Percentiles rank a stretch among this genome's conserved stretches.
Evolutionary conservation across 106 monocot species (phyloP).

Genomic region (Dendrobium huoshanense): DNA sequence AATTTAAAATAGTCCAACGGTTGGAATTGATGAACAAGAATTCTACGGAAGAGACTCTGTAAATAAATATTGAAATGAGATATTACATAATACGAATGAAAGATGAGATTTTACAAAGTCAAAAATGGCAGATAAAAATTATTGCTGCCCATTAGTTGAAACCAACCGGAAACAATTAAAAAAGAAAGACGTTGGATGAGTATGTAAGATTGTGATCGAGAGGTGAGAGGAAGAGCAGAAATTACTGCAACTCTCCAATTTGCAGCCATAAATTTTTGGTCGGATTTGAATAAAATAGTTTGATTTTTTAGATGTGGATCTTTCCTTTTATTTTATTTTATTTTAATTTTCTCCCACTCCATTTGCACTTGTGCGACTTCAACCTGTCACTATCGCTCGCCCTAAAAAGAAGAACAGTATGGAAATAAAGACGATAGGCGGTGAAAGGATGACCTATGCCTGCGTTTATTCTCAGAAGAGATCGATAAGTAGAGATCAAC

Average conservation of each 20-base stretch:
- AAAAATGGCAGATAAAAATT: background rate
- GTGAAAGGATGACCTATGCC: background rate
- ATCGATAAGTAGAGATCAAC: background rate
- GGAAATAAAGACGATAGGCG: background rate
- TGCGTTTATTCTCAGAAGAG: background rate
- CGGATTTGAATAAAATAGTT: background rate
- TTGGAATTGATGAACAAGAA: too few relatives aligned
- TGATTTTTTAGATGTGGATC: background rate
- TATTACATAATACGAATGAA: too few relatives aligned
- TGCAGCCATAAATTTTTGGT: background rate
- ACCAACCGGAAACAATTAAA: background rate
- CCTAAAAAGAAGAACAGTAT: background rate
- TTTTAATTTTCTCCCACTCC: background rate
- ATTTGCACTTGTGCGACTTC: conserved; percentile 4
- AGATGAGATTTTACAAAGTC: too few relatives aligned
- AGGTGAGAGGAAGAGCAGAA: background rate
- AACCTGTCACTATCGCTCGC: background rate
- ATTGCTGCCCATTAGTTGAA: background rate
- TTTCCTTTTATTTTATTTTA: background rate
- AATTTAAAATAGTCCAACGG: too few relatives aligned
- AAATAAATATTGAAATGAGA: too few relatives aligned
- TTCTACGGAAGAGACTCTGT: too few relatives aligned
- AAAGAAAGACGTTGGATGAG: background rate
- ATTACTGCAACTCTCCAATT: background rate
- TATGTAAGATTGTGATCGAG: background rate